A percentile compares a stretch with the other conserved stretches of the same genome.
Conservation (phyloP, 352 stramenopile species). For the Phytophthora sansomeana region DNA sequence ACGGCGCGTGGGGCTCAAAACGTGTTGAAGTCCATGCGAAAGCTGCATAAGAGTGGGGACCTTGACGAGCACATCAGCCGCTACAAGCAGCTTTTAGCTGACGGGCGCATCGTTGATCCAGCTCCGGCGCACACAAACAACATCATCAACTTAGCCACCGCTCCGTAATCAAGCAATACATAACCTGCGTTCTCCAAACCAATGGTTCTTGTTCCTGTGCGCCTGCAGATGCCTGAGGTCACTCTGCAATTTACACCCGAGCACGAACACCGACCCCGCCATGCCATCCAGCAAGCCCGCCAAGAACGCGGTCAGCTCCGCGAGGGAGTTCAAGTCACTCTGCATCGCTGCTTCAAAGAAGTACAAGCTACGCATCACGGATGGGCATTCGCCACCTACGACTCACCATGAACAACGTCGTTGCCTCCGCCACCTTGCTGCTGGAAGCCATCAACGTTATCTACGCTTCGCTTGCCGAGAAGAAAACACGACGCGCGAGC, state of each 20-base stretch:
- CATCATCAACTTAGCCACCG: not conserved
- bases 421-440: not conserved
- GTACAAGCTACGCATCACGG: conserved; percentile 8
- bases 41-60: conserved; percentile 6
- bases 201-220: not conserved
- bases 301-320: conserved; percentile 22
- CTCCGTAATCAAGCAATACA: not conserved
- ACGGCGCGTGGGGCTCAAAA: conserved; percentile 7
- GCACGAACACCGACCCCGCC: not conserved
- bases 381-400: conserved; percentile 17
- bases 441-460: conserved; percentile 10
- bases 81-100: conserved; percentile 7
- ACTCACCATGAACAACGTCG: conserved; percentile 15
- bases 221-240: not conserved
- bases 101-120: not conserved
- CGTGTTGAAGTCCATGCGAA: conserved; percentile 20
- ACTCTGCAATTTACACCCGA: not conserved
- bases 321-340: conserved; percentile 18
- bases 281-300: not conserved
- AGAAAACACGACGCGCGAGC: conserved; percentile 5
- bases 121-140: not conserved
- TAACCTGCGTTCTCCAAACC: not conserved
- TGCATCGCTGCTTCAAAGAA: conserved; percentile 7
- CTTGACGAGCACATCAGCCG: not conserved
- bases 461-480: conserved; percentile 3